These are phyloP conservation scores for Sporormia fimetaria DNA, from an alignment of 495 filamentous ascomycete species.

Conservation along the genomic window DNA sequence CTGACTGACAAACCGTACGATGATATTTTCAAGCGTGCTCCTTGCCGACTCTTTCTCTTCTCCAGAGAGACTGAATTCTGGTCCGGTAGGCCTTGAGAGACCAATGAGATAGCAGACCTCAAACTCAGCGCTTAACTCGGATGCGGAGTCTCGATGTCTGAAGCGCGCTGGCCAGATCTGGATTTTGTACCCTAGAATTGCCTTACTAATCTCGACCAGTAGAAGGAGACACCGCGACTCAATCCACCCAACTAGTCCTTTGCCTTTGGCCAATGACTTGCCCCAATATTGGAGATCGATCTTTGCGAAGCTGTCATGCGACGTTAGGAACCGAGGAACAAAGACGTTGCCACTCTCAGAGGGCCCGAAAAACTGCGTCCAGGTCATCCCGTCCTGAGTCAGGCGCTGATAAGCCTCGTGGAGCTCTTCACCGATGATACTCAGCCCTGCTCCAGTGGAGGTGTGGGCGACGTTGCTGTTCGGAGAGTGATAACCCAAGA, in stretches of 20 bases:
- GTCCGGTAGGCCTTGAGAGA: slow-evolving; percentile 31
- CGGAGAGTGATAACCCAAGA: slow-evolving; percentile 44
- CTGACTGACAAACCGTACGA: slow-evolving; percentile 40
- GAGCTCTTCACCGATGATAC: slow-evolving; percentile 41
- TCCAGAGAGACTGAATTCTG: slow-evolving; percentile 11
- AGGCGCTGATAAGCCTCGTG: slow-evolving; percentile 33
- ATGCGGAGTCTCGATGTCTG: slow-evolving; percentile 17
- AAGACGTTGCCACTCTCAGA: not conserved
- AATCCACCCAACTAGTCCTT: slow-evolving; percentile 42
- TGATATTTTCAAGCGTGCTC: slow-evolving; percentile 30
- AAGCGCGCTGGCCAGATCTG: slow-evolving; percentile 51
- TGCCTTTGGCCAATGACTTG: slow-evolving; percentile 35
- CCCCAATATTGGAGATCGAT: slow-evolving; percentile 49
- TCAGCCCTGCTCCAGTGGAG: slow-evolving; percentile 38
- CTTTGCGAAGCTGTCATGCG: slow-evolving; percentile 40
- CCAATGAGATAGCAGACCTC: slow-evolving; percentile 48
- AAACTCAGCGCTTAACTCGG: slow-evolving; percentile 32
- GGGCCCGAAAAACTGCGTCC: slow-evolving; percentile 34
- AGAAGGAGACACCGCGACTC: slow-evolving; percentile 41
- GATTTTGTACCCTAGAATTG: slow-evolving; percentile 36
- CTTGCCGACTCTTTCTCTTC: slow-evolving; percentile 30
- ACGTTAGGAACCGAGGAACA: slow-evolving; percentile 36
- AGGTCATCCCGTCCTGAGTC: slow-evolving; percentile 29
- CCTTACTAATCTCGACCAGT: slow-evolving; percentile 42
- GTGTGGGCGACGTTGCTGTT: slow-evolving; percentile 42